Base-by-base conservation (phyloP, 2,329 filamentous ascomycete genomes). In the Diaporthe citri region DNA sequence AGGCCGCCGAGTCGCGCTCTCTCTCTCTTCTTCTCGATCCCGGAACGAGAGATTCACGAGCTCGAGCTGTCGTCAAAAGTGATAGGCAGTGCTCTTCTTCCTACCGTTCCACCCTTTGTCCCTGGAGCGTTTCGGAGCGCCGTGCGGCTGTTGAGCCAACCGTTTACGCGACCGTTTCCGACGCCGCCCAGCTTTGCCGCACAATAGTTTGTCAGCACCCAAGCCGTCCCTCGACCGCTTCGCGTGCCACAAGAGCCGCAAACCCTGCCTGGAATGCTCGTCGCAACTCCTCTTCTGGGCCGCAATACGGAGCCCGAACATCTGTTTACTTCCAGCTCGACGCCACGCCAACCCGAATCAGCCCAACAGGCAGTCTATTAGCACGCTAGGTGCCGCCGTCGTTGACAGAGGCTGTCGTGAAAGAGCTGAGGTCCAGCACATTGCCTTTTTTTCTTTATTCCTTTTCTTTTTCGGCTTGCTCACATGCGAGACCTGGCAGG, bases 351-450 rank as follows among this genome's bases (percentile, higher is more conserved):
- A 57, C 70, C 60, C 25, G 17, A 56, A 25, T 48, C 28, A 51
- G 70, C 71, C 55, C 43, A 64, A 73, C 52, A 51, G 22, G 15
- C 55, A 55, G 51, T 75, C 66, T 70, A 62, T 43, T 31, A 55
- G 22, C 36, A 56, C 56, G 62, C 74, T 73, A 75, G 51, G 22
- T 36, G 41, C 55, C 51, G 55, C 55, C 71, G 55, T 59, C 36
- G 62, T 48, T 46, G 43, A 46, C 36, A 41, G 71, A 39, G 52
- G 52, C 36, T 36, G 41, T 48, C 46, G 28, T 48, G 62, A 10
- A 4, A n/a, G 48, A 41, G 57, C 41, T 55, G 69, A 59, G 4
- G 25, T 31, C 41, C 36, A 57, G 39, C 34, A n/a, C 34, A 31
- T 41, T 20, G 10, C n/a, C 10, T 48, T 57, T 39, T 43, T 39